These are phyloP conservation scores for Alternaria brassicicola DNA, from an alignment of 2,329 filamentous ascomycete species.

Conservation along the genomic window DNA sequence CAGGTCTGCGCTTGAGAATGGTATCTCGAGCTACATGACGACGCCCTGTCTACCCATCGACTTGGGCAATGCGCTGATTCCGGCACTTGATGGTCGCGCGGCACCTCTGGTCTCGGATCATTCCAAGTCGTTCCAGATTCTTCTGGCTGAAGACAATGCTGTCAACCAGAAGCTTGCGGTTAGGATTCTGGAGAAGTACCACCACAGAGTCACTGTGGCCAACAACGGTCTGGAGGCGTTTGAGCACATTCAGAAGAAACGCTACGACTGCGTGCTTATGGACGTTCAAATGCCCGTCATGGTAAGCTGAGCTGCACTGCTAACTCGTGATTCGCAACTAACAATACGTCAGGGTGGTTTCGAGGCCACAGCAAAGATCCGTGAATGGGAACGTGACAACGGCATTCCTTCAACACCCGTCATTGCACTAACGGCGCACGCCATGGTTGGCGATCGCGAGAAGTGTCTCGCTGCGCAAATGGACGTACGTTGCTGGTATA, in stretches of 20 bases:
- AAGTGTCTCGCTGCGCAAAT: constrained; percentile 99
- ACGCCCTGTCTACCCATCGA: constrained; percentile 94
- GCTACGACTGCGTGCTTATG: constrained; percentile 97
- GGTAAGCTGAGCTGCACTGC: constrained; percentile 58
- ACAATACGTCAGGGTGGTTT: constrained; percentile 77
- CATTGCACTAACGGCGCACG: constrained; percentile 94
- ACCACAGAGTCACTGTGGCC: constrained; percentile 89
- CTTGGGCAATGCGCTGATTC: constrained; percentile 93
- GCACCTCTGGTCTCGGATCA: constrained; percentile 92
- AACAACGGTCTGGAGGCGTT: constrained; percentile 94
- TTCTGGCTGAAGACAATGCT: constrained; percentile 94
- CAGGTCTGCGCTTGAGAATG: constrained; percentile 90
- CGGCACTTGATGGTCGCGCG: constrained; percentile 89
- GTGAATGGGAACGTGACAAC: constrained; percentile 87
- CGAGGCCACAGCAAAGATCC: constrained; percentile 94
- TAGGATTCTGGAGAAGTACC: constrained; percentile 96
- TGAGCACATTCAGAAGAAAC: constrained; percentile 86
- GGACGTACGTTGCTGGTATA: constrained; percentile 62
- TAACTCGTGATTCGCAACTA: constrained; percentile 35
- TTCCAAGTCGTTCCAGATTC: constrained; percentile 92
- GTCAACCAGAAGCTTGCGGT: constrained; percentile 96
- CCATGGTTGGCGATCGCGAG: constrained; percentile 97
- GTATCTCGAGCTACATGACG: constrained; percentile 99
- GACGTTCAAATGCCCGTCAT: constrained; percentile 99
- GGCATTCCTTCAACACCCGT: constrained; percentile 87